Evolutionary conservation across 2,329 filamentous ascomycete genomes (phyloP).

Genomic region (Aspergillus chevalieri): DNA sequence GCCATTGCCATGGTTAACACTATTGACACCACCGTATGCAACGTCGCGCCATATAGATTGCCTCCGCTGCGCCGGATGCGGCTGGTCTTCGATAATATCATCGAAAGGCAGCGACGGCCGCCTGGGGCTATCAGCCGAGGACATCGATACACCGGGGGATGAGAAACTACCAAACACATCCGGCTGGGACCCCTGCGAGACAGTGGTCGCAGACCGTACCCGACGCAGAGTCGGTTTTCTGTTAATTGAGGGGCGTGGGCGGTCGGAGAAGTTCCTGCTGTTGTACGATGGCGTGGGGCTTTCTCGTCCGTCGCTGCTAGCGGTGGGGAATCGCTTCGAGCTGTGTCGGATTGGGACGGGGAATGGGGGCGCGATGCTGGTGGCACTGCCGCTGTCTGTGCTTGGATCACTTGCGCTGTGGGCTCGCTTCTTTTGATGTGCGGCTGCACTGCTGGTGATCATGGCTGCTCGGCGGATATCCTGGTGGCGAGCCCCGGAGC

Average conservation of each 20-base stretch:
- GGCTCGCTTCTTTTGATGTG: constrained; percentile 59
- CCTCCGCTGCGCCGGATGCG: constrained; percentile 20
- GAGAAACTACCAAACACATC: constrained; percentile 46
- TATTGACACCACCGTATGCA: constrained; percentile 12
- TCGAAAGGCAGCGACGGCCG: constrained; percentile 69
- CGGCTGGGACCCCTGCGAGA: constrained; percentile 58
- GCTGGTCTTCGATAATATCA: constrained; percentile 55
- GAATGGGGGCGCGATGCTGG: constrained; percentile 63
- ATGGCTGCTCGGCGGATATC: constrained; percentile 72
- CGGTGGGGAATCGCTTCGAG: constrained; percentile 66
- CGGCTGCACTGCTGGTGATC: constrained; percentile 70
- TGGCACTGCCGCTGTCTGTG: constrained; percentile 34
- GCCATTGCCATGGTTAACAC: neutral
- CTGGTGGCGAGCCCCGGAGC: constrained; percentile 42
- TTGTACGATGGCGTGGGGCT: constrained; percentile 62
- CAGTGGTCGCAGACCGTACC: constrained; percentile 71
- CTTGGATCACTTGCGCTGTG: constrained; percentile 43
- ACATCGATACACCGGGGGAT: constrained; percentile 50
- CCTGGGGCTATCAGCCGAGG: constrained; percentile 62
- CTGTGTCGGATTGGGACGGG: constrained; percentile 86
- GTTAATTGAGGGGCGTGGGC: constrained; percentile 50
- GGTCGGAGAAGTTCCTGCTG: constrained; percentile 50
- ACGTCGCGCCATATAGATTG: constrained; percentile 11
- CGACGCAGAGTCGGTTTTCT: constrained; percentile 65
- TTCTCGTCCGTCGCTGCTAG: constrained; percentile 66